Conservation (phyloP, 305 asterid genomes). For the Plantago coronopus region DNA sequence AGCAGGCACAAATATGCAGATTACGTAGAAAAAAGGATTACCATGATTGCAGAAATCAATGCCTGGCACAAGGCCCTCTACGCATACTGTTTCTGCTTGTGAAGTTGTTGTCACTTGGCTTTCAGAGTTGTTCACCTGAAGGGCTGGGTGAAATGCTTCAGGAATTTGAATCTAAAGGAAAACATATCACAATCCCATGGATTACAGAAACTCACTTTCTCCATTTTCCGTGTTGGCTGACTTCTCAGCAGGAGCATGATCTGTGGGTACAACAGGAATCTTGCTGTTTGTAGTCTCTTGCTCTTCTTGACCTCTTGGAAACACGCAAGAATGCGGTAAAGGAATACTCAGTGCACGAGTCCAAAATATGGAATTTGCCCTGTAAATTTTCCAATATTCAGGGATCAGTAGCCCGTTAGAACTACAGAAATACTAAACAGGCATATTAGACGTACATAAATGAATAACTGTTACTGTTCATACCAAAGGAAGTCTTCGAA, state of each 20-base stretch:
- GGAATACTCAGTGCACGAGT: conserved; percentile 91
- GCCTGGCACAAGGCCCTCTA: conserved; percentile 97
- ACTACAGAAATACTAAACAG: neutral
- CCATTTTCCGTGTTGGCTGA: conserved; percentile 34
- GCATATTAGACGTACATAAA: conserved; percentile 5
- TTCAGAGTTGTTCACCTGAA: conserved; percentile 29
- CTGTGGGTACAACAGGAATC: conserved; percentile 28
- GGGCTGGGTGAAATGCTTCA: conserved; percentile 28
- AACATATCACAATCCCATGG: conserved; percentile 9
- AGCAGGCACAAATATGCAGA: neutral
- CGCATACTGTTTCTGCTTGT: conserved; percentile 61
- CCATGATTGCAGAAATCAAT: conserved; percentile 99
- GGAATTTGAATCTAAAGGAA: conserved; percentile 17
- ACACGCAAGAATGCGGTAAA: conserved; percentile 51
- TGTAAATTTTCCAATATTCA: conserved; percentile 28
- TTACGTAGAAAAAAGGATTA: conserved; percentile 24
- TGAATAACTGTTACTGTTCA: conserved; percentile 22
- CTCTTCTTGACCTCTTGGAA: conserved; percentile 39
- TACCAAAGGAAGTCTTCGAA: conserved; percentile 95
- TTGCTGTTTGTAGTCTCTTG: conserved; percentile 25
- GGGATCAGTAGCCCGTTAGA: conserved; percentile 27
- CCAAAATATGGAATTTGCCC: conserved; percentile 99
- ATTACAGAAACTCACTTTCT: conserved; percentile 34
- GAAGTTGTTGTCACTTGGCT: conserved; percentile 37
- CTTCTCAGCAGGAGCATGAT: conserved; percentile 36